These are phyloP conservation scores for Pseudogymnoascus pannorum DNA, from an alignment of 2,329 filamentous ascomycete genomes.

Conservation along the genomic window DNA sequence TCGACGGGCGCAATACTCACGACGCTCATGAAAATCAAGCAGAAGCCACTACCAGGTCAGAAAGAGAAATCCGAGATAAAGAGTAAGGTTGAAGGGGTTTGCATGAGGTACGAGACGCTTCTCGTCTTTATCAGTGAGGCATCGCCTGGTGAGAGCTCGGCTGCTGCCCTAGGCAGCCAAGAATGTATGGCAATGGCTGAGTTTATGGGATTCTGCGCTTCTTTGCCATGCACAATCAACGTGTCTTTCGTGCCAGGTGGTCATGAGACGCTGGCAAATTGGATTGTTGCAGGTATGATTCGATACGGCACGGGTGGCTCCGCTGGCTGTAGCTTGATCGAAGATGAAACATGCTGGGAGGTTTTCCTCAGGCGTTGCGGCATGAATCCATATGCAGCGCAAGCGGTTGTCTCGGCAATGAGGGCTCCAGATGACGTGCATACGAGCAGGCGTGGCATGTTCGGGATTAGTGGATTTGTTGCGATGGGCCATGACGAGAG, in stretches of 20 bases:
- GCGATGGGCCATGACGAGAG: constrained; percentile 47
- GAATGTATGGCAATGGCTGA: constrained; percentile 23
- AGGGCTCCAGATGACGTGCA: constrained; percentile 29
- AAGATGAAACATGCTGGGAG: constrained; percentile 61
- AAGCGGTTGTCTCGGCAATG: constrained; percentile 48
- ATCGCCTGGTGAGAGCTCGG: constrained; percentile 36
- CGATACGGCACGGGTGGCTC: constrained; percentile 31
- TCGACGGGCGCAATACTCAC: constrained; percentile 62
- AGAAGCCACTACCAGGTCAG: constrained; percentile 61
- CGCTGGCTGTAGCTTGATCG: constrained; percentile 31
- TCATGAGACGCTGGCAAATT: constrained; percentile 42
- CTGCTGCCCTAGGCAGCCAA: constrained; percentile 17
- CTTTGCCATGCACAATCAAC: constrained; percentile 33
- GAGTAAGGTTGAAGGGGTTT: constrained; percentile 39
- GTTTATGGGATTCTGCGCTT: constrained; percentile 27
- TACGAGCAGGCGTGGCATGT: constrained; percentile 22
- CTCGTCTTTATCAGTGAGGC: constrained; percentile 59
- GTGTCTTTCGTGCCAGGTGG: constrained; percentile 45
- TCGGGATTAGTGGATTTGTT: constrained; percentile 48
- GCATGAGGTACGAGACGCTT: constrained; percentile 57
- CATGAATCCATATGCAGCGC: constrained; percentile 65
- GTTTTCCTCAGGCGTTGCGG: constrained; percentile 57
- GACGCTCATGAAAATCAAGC: constrained; percentile 63
- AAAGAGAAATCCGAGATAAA: constrained; percentile 41
- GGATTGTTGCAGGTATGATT: constrained; percentile 47